A percentile compares a stretch with the other conserved stretches of the same genome.
These are phyloP conservation scores for Clonostachys chloroleuca DNA, from an alignment of 2,329 filamentous ascomycete species.

Conservation along the genomic window DNA sequence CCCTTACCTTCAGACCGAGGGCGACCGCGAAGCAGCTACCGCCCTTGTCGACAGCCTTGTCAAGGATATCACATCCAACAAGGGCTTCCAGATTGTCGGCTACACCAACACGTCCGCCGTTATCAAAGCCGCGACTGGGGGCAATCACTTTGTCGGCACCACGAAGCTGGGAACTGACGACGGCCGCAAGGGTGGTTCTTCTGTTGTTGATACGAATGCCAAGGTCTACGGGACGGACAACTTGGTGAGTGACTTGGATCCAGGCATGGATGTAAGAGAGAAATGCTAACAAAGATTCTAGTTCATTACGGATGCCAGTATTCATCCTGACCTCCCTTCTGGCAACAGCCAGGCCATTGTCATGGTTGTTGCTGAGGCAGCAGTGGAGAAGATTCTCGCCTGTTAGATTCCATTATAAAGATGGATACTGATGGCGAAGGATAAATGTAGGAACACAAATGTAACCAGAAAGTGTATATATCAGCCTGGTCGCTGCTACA, in stretches of 20 bases:
- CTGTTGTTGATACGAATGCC: constrained; percentile 21
- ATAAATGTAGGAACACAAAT: no score
- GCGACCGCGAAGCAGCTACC: constrained; percentile 17
- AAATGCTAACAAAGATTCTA: no score
- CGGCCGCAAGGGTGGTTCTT: constrained; percentile 8
- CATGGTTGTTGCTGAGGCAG: constrained; percentile 16
- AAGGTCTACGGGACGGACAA: constrained; percentile 21
- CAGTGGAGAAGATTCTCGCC: constrained; percentile 12
- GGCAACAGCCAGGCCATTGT: constrained; percentile 16
- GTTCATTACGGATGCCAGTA: constrained; percentile 20
- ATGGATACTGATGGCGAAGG: no score
- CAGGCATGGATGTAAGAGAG: no score
- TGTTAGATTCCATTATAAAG: no score
- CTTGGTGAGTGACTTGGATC: constrained; percentile 1
- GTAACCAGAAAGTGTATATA: no score
- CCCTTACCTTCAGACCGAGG: constrained; percentile 25
- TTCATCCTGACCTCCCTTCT: constrained; percentile 20
- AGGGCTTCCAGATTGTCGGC: no score
- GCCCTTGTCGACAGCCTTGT: constrained; percentile 17
- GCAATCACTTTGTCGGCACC: constrained; percentile 22
- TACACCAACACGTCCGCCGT: constrained; percentile 14
- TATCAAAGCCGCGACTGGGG: constrained; percentile 12
- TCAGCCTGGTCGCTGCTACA: no score
- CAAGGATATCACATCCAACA: constrained; percentile 9
- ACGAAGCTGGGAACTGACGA: constrained; percentile 22